Base-by-base conservation (phyloP, 129 eudicot species). In the Cynara cardunculus region DNA sequence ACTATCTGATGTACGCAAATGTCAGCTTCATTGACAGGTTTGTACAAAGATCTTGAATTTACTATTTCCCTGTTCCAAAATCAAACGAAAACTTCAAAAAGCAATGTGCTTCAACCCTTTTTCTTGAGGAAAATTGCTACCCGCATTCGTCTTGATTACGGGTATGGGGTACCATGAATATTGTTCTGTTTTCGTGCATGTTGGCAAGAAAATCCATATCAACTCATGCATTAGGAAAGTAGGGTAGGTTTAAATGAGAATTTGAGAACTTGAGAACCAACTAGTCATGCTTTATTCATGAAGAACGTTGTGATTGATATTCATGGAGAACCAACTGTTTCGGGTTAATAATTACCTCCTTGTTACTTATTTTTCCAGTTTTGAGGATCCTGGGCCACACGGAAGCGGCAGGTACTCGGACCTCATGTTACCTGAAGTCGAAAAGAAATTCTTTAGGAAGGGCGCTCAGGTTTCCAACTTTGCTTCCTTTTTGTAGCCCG, bases 361-460 rank as follows among this genome's bases (percentile, higher is more conserved):
- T 83, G 39, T 83, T n/a, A 62, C 14, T 26, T 41, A 11, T 75
- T 73, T 77, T 74, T 75, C 78, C 88, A 95, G 99, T 78, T 95
- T 95, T 73, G 88, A 80, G 84, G 99, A 95, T 87, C 99, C 97
- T 80, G 99, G 99, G 64, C 99, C 99, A 14, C 97, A 90, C 85
- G 99, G 99, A 80, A 95, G 81, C 59, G 99, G 97, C 39, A 86
- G 99, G 80, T 95, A 92, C 83, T 89, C 92, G 16, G 89, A 95
- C 32, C 89, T 81, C 71, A 95, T 95, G 99, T 84, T 92, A 75
- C 99, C 99, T 71, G 99, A 92, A 89, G 92, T 95, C 28, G 97
- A 92, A 80, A 87, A 85, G 86, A 84, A 86, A 56, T 90, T 90
- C 84, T 95, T 95, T 73, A 89, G 92, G 69, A 95, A 95, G 90